Evolutionary conservation across 805 yeast species (phyloP), one percentile per base, ranked within the genome.

Genomic region (Candida bentonensis): DNA sequence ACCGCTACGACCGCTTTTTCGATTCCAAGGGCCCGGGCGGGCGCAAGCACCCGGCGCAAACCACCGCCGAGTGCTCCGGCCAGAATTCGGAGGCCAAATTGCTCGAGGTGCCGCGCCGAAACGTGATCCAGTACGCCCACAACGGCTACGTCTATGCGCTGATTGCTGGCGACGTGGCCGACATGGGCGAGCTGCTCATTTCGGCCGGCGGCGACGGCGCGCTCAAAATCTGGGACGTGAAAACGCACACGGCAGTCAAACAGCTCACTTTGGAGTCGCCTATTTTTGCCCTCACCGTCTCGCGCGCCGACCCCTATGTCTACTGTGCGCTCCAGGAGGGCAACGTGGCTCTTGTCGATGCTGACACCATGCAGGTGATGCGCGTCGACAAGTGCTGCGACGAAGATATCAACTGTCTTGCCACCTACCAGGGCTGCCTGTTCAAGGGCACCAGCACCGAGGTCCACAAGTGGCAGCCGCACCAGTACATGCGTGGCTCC

Each of bases 121-220:
- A 87, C 55, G 73, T 78, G 39, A 68, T 83, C 3, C 66, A 77
- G 3, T 89, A 84, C 61, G 96, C 98, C 2, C 98, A 89, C 59
- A 77, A 84, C 56, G 95, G 97, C 15, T 89, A 83, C 52, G 78
- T 89, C 11, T 87, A 88, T 59, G 71, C 87, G 36, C 74, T 84
- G 73, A 65, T 67, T 22, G 50, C 57, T 21, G 48, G 68, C 20
- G 47, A 46, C 7, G 50, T 54, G 39, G 43, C 43, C 43, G 49
- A 44, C 22, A 28, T 46, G n/a, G 42, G 36, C 2, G 72, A 70
- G 30, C 58, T 65, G 7, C 55, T 82, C 4, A 61, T 80, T 3
- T 69, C 83, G 2, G 89, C 94, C 22, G 94, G 95, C 42, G 97
- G 97, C 40, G 97, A 92, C 62, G 97, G 96, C 0, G 53, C 72